A percentile compares a stretch with the other conserved stretches of the same genome.
Conservation (phyloP, 345 rosid species). For the Aurinia saxatilis region DNA sequence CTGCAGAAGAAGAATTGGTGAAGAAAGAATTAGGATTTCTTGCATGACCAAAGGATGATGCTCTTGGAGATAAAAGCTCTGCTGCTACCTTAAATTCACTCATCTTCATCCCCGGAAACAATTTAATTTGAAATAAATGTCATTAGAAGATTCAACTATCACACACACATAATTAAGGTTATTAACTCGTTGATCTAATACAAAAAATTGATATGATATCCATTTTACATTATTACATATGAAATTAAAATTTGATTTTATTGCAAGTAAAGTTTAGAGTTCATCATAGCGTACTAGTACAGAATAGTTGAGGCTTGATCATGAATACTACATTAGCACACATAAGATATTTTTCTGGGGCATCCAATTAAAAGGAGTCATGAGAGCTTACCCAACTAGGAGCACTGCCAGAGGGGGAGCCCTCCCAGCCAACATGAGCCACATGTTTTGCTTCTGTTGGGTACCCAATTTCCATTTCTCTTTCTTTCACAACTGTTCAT, state of each 20-base stretch:
- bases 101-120: constrained; percentile 43
- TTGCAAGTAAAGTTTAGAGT: not conserved
- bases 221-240: too few relatives aligned
- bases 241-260: not conserved
- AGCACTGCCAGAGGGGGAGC: constrained; percentile 58
- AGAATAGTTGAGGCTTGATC: not conserved
- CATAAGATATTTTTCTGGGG: too few relatives aligned
- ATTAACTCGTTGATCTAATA: too few relatives aligned
- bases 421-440: constrained; percentile 85
- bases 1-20: constrained; percentile 52
- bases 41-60: constrained; percentile 41
- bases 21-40: constrained; percentile 43
- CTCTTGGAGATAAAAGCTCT: constrained; percentile 45
- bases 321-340: too few relatives aligned
- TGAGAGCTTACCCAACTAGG: constrained; percentile 70
- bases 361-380: too few relatives aligned
- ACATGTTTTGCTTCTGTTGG: constrained; percentile 95
- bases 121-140: not conserved
- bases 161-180: too few relatives aligned
- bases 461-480: constrained; percentile 70
- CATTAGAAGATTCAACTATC: not conserved
- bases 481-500: constrained; percentile 52
- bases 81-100: constrained; percentile 56
- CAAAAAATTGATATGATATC: too few relatives aligned
- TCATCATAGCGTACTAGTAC: not conserved